These are phyloP conservation scores for Barnettozyma sp. DNA, from an alignment of 805 yeast genomes.

Conservation along the genomic window DNA sequence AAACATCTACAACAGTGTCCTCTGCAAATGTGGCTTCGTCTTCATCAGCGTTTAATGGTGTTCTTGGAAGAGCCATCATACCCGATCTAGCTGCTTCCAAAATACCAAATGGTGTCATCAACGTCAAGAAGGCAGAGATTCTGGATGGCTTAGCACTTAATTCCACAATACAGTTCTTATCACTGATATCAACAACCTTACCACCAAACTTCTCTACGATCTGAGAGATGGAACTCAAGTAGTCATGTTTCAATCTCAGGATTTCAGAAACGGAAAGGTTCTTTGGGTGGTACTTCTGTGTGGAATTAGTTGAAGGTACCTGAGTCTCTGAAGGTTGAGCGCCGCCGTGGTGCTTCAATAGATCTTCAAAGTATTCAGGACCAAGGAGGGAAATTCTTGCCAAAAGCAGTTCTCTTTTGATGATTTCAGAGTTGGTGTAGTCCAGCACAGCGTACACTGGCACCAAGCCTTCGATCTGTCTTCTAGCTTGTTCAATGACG, in stretches of 20 bases:
- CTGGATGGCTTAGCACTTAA: constrained; percentile 90
- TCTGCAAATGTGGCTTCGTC: constrained; percentile 45
- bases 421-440: constrained; percentile 83
- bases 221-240: constrained; percentile 75
- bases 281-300: constrained; percentile 70
- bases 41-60: constrained; percentile 42
- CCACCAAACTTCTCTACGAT: constrained; percentile 89
- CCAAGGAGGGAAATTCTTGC: constrained; percentile 92
- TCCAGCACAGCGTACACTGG: constrained; percentile 98
- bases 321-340: constrained; percentile 19
- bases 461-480: constrained; percentile 95
- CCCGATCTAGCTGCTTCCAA: constrained; percentile 96
- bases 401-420: constrained; percentile 82
- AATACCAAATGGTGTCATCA: constrained; percentile 93
- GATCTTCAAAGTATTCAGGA: constrained; percentile 96
- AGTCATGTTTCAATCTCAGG: constrained; percentile 86
- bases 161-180: constrained; percentile 90
- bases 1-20: constrained; percentile 69
- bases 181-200: constrained; percentile 83
- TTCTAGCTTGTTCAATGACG: constrained; percentile 94
- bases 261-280: constrained; percentile 88
- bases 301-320: too few relatives aligned
- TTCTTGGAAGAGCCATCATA: constrained; percentile 97
- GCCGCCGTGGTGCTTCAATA: constrained; percentile 70
- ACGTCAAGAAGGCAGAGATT: constrained; percentile 76